Base-by-base conservation (phyloP, 2,329 filamentous ascomycete genomes). In the Pleomassaria siparia region DNA sequence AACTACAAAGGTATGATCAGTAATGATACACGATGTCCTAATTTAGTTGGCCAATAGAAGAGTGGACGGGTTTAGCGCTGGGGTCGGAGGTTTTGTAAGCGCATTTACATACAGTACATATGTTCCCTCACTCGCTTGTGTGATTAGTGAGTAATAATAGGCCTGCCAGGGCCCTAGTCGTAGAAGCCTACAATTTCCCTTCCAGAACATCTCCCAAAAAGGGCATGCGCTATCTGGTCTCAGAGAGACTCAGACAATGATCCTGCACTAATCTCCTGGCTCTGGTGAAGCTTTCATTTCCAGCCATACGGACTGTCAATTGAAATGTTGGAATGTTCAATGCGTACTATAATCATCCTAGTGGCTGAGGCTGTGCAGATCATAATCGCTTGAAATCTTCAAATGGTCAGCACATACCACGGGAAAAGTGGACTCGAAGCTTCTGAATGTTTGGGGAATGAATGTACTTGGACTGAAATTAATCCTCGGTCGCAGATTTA, bases 71-170 rank as follows among this genome's bases (percentile, higher is more conserved):
- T 28, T 43, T 22, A 53, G 50, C 52, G 44, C 48, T 58, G 22
- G 43, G 33, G 18, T 51, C 55, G 51, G 58, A 53, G 43, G 44
- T 54, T 68, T 66, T 66, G 62, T 69, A 55, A 67, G 64, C 63
- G 47, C 15, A 22, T n/a, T n/a, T n/a, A n/a, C n/a, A n/a, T n/a
- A n/a, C n/a, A n/a, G n/a, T n/a, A n/a, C n/a, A n/a, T n/a, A n/a
- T n/a, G n/a, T n/a, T n/a, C n/a, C n/a, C 29, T 44, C 32, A 49
- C 49, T 63, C 58, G 57, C 53, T 61, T 59, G 49, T 21, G 35
- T 47, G 55, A 58, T 56, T 57, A 59, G 54, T 55, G 51, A 46
- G 39, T 51, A 40, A 12, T 28, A 12, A 8, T 28, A 3, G 28
- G 33, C 10, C 43, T 46, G 43, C 36, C 53, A 44, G 47, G 59